These are phyloP conservation scores for Aspergillus nanangensis DNA, from an alignment of 495 filamentous ascomycete genomes.

Conservation along the genomic window DNA sequence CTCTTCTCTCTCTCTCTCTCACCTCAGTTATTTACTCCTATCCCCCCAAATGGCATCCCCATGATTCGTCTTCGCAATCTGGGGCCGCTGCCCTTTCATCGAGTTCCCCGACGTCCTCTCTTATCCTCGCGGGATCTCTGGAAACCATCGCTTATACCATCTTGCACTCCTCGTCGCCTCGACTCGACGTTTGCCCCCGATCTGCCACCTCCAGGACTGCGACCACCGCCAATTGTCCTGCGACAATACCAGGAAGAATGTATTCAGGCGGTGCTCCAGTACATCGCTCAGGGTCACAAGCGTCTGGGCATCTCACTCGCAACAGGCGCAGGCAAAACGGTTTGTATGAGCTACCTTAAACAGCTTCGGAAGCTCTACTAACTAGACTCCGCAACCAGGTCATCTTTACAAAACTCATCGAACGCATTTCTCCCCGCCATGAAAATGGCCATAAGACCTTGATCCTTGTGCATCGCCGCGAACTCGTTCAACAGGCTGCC, in stretches of 20 bases:
- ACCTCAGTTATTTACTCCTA: too few relatives aligned
- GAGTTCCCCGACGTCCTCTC: too few relatives aligned
- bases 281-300: constrained; percentile 69
- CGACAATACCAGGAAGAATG: constrained; percentile 84
- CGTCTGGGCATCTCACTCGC: constrained; percentile 86
- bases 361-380: neutral
- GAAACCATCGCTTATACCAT: too few relatives aligned
- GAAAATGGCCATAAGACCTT: constrained; percentile 68
- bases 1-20: too few relatives aligned
- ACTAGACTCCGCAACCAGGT: constrained; percentile 46
- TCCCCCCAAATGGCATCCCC: too few relatives aligned
- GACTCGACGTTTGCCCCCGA: constrained; percentile 26
- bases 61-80: too few relatives aligned
- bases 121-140: too few relatives aligned
- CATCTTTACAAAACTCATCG: constrained; percentile 94
- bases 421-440: constrained; percentile 59
- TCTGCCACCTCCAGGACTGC: constrained; percentile 14
- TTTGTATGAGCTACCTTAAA: constrained; percentile 25
- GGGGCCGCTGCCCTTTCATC: too few relatives aligned
- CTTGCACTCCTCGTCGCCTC: too few relatives aligned
- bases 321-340: constrained; percentile 91
- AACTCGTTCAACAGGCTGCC: constrained; percentile 94
- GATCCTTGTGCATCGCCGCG: constrained; percentile 86
- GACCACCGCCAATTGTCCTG: constrained; percentile 45
- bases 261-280: constrained; percentile 75